A percentile compares a stretch with the other conserved stretches of the same genome.
Conservation (phyloP, 1,139 yeast species). For the Kazachstania sp. region DNA sequence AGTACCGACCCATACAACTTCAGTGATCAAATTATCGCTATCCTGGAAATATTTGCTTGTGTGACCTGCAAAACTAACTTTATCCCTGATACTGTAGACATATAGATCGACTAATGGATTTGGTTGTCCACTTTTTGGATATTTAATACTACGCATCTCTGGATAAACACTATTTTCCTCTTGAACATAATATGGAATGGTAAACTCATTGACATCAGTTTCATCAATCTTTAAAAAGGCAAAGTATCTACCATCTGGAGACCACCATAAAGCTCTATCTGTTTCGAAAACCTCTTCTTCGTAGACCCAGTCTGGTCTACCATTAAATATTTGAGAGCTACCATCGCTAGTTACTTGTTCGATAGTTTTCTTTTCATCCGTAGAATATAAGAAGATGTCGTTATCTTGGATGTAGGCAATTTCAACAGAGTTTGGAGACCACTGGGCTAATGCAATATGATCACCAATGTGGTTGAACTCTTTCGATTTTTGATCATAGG, state of each 20-base stretch:
- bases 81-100: slow-evolving; percentile 30
- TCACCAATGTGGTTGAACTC: slow-evolving; percentile 28
- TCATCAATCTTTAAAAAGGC: slow-evolving; percentile 70
- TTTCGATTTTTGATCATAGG: slow-evolving; percentile 38
- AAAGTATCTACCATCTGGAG: slow-evolving; percentile 57
- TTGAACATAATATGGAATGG: slow-evolving; percentile 65
- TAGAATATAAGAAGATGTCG: slow-evolving; percentile 49
- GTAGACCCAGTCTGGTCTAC: slow-evolving; percentile 95
- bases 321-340: slow-evolving; percentile 64
- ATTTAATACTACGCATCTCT: slow-evolving; percentile 49
- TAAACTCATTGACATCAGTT: slow-evolving; percentile 59
- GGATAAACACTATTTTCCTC: slow-evolving; percentile 56
- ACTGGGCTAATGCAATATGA: slow-evolving; percentile 47
- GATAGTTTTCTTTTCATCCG: slow-evolving; percentile 32
- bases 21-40: slow-evolving; percentile 46
- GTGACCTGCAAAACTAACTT: slow-evolving; percentile 36
- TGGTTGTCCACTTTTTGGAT: slow-evolving; percentile 86
- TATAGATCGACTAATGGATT: slow-evolving; percentile 58
- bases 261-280: slow-evolving; percentile 83
- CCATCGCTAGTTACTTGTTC: slow-evolving; percentile 45
- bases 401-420: slow-evolving; percentile 65
- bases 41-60: slow-evolving; percentile 39
- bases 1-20: slow-evolving; percentile 64
- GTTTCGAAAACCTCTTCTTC: slow-evolving; percentile 81
- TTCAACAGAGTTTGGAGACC: slow-evolving; percentile 68